phyloP scores from a whole-genome alignment of 176 grass and related monocot genomes.

The Lolium rigidum region DNA sequence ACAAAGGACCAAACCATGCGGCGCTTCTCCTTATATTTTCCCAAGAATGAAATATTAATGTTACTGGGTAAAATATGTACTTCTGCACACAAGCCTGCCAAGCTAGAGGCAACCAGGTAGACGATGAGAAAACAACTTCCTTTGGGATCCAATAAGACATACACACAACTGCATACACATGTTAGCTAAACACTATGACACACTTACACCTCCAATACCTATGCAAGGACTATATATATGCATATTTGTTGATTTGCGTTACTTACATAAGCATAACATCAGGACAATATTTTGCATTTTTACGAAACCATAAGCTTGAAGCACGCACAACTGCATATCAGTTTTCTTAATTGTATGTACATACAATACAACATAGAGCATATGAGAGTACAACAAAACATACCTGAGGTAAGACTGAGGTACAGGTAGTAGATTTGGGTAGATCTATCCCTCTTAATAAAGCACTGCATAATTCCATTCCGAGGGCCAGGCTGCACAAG shows the following conservation, averaged over 20 bases:
- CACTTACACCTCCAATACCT: not conserved
- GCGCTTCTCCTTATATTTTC: too few relatives aligned
- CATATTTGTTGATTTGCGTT: not conserved
- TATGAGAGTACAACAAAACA: not conserved
- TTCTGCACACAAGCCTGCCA: not conserved
- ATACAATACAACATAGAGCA: conserved; percentile 28
- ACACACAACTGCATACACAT: not conserved
- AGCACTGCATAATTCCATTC: conserved; percentile 81
- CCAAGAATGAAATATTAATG: too few relatives aligned
- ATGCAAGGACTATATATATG: not conserved
- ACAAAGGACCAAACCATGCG: too few relatives aligned
- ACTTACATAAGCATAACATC: not conserved
- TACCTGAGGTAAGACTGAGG: conserved; percentile 79
- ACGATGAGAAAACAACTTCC: not conserved
- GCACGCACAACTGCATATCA: not conserved
- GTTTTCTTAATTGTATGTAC: not conserved
- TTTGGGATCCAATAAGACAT: conserved; percentile 23
- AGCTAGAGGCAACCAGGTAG: not conserved
- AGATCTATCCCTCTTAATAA: conserved; percentile 86
- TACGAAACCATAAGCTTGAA: not conserved
- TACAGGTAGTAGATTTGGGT: conserved; percentile 81
- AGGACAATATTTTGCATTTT: conserved; percentile 8
- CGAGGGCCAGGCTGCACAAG: conserved; percentile 74
- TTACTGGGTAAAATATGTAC: not conserved
- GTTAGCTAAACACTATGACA: conserved; percentile 1